phyloP scores from a whole-genome alignment of 306 rosid genomes.

The Quillaja saponaria region DNA sequence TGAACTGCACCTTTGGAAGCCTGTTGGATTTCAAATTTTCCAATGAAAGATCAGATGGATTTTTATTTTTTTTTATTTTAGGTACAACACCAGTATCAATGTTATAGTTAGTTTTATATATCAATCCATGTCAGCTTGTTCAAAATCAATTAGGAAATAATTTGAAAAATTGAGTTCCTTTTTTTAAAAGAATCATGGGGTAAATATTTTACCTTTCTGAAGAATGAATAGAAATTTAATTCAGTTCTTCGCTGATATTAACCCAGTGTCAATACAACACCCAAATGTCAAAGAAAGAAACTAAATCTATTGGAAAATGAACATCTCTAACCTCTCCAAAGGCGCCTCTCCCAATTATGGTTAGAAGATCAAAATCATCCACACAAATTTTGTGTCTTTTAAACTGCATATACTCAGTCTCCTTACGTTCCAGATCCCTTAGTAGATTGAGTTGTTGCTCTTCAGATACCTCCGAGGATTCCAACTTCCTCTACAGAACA shows the following conservation, averaged over 20 bases:
- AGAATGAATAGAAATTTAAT: background rate
- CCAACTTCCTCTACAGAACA: conserved; percentile 70
- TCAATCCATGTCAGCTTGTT: background rate
- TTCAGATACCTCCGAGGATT: conserved; percentile 67
- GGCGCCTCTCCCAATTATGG: conserved; percentile 95
- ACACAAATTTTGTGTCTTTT: conserved; percentile 90
- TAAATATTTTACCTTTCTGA: background rate
- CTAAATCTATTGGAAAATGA: conserved; percentile 13
- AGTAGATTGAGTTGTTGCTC: conserved; percentile 74
- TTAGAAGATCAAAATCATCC: conserved; percentile 81
- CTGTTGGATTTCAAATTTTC: background rate
- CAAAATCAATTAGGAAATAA: background rate
- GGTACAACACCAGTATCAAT: background rate
- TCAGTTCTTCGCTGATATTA: conserved; percentile 5
- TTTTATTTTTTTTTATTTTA: too few relatives aligned
- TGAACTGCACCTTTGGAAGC: conserved; percentile 5
- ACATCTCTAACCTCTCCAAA: conserved; percentile 79
- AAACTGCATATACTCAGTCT: conserved; percentile 78
- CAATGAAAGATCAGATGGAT: background rate
- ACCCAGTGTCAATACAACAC: background rate
- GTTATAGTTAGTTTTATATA: background rate
- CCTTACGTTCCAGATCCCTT: conserved; percentile 86
- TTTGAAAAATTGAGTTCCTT: background rate
- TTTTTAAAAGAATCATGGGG: background rate
- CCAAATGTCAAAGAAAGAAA: conserved; percentile 5